Evolutionary conservation across 2,329 filamentous ascomycete species (phyloP).

Genomic region (Sphaerostilbella broomeana): DNA sequence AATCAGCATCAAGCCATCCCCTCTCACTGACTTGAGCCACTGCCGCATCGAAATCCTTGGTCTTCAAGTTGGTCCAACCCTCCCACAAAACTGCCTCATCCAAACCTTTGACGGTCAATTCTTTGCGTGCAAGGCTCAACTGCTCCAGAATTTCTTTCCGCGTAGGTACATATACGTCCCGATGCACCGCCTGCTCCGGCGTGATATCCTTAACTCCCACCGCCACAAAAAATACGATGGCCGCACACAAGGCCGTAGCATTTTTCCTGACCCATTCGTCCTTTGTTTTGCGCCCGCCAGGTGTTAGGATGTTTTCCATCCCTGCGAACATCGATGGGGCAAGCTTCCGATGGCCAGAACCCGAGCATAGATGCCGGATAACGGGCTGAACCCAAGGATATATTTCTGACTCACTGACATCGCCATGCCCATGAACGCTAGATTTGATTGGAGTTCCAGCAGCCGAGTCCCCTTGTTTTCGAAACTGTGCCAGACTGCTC

Average conservation of each 20-base stretch:
- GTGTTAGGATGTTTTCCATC: slow-evolving; percentile 50
- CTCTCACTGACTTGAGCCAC: slow-evolving; percentile 50
- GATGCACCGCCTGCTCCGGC: slow-evolving; percentile 32
- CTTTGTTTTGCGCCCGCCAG: slow-evolving; percentile 36
- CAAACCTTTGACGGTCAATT: slow-evolving; percentile 30
- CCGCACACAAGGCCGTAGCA: slow-evolving; percentile 49
- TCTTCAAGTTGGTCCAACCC: slow-evolving; percentile 43
- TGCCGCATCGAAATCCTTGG: slow-evolving; percentile 55
- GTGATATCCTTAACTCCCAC: slow-evolving; percentile 40
- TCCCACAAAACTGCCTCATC: slow-evolving; percentile 46
- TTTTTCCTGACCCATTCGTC: slow-evolving; percentile 45
- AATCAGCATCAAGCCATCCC: slow-evolving; percentile 55
- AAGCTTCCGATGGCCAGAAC: slow-evolving; percentile 53
- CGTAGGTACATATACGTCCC: slow-evolving; percentile 37
- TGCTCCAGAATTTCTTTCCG: slow-evolving; percentile 42
- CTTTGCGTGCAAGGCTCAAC: slow-evolving; percentile 34
- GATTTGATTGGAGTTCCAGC: slow-evolving; percentile 38
- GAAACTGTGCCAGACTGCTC: slow-evolving; percentile 36
- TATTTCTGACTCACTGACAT: slow-evolving; percentile 30
- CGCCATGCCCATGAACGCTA: slow-evolving; percentile 23
- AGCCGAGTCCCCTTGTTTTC: slow-evolving; percentile 27
- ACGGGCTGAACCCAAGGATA: slow-evolving; percentile 64
- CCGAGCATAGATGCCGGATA: slow-evolving; percentile 56
- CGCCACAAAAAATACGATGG: slow-evolving; percentile 54
- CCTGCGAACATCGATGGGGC: slow-evolving; percentile 70